Evolutionary conservation across 305 asterid genomes (phyloP).

Genomic region (Fraxinus greggii): DNA sequence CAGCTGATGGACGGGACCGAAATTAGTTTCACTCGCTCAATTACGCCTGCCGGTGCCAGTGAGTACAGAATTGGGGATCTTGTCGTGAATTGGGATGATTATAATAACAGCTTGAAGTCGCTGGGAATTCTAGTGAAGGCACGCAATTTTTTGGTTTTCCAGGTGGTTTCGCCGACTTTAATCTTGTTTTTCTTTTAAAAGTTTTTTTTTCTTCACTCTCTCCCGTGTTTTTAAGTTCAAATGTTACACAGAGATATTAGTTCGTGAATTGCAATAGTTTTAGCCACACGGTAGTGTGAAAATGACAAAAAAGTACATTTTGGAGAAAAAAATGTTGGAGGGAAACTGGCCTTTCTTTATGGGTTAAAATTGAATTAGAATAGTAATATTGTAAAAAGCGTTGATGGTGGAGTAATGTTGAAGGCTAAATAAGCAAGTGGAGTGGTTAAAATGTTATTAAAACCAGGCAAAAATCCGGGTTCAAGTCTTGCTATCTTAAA

Average conservation of each 20-base stretch:
- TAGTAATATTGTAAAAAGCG: not conserved
- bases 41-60: constrained; percentile 74
- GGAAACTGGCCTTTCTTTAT: constrained; percentile 8
- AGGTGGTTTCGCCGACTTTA: constrained; percentile 42
- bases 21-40: constrained; percentile 71
- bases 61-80: constrained; percentile 77
- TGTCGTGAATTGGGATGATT: constrained; percentile 75
- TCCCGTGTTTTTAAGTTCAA: not conserved
- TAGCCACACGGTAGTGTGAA: not conserved
- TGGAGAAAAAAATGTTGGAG: constrained; percentile 13
- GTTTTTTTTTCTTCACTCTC: not conserved
- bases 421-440: not conserved
- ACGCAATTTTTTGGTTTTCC: constrained; percentile 94
- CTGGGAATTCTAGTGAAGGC: constrained; percentile 92
- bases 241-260: not conserved
- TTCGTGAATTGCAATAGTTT: not conserved
- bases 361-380: constrained; percentile 13
- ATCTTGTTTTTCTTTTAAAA: not conserved
- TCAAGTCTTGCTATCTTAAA: not conserved
- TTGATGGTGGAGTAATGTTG: not conserved
- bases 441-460: not conserved
- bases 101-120: constrained; percentile 64
- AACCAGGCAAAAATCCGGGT: not conserved
- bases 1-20: constrained; percentile 67
- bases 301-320: not conserved